Base-by-base conservation (phyloP, 306 rosid species). In the Neltuma alba region DNA sequence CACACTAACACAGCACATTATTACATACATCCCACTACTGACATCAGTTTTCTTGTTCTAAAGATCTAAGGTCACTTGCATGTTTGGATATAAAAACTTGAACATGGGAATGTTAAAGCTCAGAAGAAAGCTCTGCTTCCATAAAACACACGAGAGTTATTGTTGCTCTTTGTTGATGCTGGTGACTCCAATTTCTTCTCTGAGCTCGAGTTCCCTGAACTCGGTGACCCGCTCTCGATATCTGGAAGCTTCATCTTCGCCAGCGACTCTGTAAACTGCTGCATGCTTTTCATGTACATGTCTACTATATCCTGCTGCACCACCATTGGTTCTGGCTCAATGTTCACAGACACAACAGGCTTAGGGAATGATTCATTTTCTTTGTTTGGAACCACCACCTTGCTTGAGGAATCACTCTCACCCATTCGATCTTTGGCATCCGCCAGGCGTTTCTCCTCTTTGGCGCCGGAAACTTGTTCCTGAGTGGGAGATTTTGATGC, bases 1-100 rank as follows among this genome's bases (percentile, higher is more conserved):
- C 94, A 88, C 91, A 80, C 88, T 70, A 83, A 83, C 83, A 94
- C 34, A 86, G 73, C 79, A 89, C 91, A 89, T 92, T 88, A 92
- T 92, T 90, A 81, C 58, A 52, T n/a, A 48, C 85, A 87, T 41
- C 79, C 84, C 87, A 85, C 84, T 66, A 89, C 93, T 80, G 77
- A 82, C 42, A 85, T 83, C 87, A 90, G 87, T 86, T 84, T 78
- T 86, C 75, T 75, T 7, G 36, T 64, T 84, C 89, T 87, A 89
- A 81, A 82, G 12, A 78, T 86, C 94, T 88, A 81, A 57, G 85
- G 93, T 89, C 91, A 88, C 88, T 78, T 25, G 30, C 65, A 58
- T 11, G 71, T 83, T 81, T 82, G 80, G 7, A 61, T 54, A 21
- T 48, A 20, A 20, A 12, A 87, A 76, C 81, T 85, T 79, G 77